Percentiles rank a stretch among this genome's conserved stretches.
phyloP scores from a whole-genome alignment of 2,329 filamentous ascomycete genomes.

The Emmonsiellopsis sp. region DNA sequence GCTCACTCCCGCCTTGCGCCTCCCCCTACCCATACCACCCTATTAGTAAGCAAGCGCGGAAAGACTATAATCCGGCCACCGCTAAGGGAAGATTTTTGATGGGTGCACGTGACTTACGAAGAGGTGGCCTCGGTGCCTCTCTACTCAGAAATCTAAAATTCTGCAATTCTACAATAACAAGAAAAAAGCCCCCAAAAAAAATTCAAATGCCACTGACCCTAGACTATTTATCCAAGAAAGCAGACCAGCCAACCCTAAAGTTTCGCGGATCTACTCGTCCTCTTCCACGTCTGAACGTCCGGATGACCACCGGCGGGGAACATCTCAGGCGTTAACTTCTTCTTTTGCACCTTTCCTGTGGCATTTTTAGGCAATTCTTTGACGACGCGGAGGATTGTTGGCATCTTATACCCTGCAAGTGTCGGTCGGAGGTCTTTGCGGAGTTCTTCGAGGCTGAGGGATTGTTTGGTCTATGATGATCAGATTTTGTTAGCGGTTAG shows the following conservation, averaged over 20 bases:
- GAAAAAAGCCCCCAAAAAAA: too few relatives aligned
- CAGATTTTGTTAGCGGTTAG: constrained; percentile 1
- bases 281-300: background rate
- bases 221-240: too few relatives aligned
- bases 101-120: too few relatives aligned
- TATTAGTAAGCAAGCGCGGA: too few relatives aligned
- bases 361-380: constrained; percentile 40
- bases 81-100: too few relatives aligned
- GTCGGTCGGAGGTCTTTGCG: constrained; percentile 36
- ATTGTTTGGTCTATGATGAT: background rate
- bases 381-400: constrained; percentile 38
- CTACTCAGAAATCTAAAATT: too few relatives aligned
- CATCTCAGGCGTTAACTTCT: constrained; percentile 29
- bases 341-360: constrained; percentile 45
- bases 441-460: constrained; percentile 33
- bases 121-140: too few relatives aligned
- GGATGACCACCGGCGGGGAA: constrained; percentile 21
- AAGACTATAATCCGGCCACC: too few relatives aligned
- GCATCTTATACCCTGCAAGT: constrained; percentile 42
- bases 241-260: background rate
- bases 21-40: too few relatives aligned
- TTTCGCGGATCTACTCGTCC: background rate
- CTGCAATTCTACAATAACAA: too few relatives aligned
- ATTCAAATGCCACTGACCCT: too few relatives aligned
- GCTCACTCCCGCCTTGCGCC: too few relatives aligned